Evolutionary conservation across 2,329 filamentous ascomycete species (phyloP), one percentile per base, ranked within the genome.

Genomic region (Cercospora nicotianae): DNA sequence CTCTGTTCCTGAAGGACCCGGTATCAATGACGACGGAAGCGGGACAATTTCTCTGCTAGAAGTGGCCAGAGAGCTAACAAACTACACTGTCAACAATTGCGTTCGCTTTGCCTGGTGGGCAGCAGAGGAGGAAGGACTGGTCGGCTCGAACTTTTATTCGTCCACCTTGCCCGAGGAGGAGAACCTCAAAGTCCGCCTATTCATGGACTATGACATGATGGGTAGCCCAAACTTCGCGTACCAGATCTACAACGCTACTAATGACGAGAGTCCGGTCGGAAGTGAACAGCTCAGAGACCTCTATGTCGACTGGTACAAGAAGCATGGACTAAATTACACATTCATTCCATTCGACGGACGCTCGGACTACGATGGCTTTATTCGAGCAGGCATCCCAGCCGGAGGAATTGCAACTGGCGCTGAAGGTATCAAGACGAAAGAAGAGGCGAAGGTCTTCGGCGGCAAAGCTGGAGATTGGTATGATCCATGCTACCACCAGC

Each of bases 1-100:
- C 70, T 77, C 75, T 16, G 78, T 81, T 5, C 73, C 73, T 89
- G 90, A 79, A 57, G 68, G 88, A 0, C 87, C 88, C 1, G 91
- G 91, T 23, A 92, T 93, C 83, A 93, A 93, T 77, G 91, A 93
- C 72, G 90, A 93, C 74, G 91, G 91, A 53, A 89, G 88, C 2
- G 91, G 91, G 63, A 87, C 85, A 33, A 83, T 88, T 68, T 84
- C 83, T 20, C 80, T 89, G 55, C 81, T 90, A 9, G 86, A 87
- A 65, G 81, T 89, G 28, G 88, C 88, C 6, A 84, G 83, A 23
- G 83, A 84, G 82, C 67, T 94, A 83, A 72, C 87, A 83, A 84
- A 92, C 60, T 94, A 91, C 82, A 87, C 89, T 63, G 89, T 91
- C 42, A 91, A 87, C 71, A 91, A 94, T 79, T 86, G 83, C 2